phyloP scores from a whole-genome alignment of 2,329 filamentous ascomycete species.

The Botryotinia narcissicola region DNA sequence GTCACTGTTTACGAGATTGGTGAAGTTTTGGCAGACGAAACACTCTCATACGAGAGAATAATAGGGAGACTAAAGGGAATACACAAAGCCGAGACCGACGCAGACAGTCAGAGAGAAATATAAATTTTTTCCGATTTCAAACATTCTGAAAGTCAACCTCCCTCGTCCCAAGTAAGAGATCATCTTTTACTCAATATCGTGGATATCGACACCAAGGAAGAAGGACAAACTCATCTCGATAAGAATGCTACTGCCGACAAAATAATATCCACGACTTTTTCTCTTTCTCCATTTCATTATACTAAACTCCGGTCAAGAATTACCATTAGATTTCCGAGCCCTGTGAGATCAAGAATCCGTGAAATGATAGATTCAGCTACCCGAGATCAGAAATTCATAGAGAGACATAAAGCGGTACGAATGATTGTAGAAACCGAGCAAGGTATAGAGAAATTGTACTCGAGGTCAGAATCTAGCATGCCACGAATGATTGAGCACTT shows the following conservation, averaged over 20 bases:
- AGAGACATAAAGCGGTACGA: too few species aligned
- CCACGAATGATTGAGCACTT: too few species aligned
- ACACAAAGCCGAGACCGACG: neutral
- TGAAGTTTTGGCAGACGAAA: neutral
- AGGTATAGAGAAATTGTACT: too few species aligned
- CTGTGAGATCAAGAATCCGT: too few species aligned
- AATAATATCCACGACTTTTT: too few species aligned
- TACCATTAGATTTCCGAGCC: too few species aligned
- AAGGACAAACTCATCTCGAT: neutral
- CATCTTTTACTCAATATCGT: neutral
- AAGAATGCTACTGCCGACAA: accelerated
- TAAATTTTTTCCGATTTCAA: neutral
- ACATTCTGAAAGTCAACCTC: neutral
- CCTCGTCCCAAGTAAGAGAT: neutral
- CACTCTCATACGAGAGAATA: neutral
- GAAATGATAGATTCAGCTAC: too few species aligned
- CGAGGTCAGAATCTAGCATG: too few species aligned
- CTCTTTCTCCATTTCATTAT: too few species aligned
- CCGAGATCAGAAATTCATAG: too few species aligned
- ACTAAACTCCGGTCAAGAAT: too few species aligned
- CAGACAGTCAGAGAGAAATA: neutral
- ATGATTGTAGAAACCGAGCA: too few species aligned
- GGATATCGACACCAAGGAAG: neutral
- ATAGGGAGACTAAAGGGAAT: neutral
- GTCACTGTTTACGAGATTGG: neutral